Conservation (phyloP, 2,329 filamentous ascomycete species). For the Cladosporium sp. region DNA sequence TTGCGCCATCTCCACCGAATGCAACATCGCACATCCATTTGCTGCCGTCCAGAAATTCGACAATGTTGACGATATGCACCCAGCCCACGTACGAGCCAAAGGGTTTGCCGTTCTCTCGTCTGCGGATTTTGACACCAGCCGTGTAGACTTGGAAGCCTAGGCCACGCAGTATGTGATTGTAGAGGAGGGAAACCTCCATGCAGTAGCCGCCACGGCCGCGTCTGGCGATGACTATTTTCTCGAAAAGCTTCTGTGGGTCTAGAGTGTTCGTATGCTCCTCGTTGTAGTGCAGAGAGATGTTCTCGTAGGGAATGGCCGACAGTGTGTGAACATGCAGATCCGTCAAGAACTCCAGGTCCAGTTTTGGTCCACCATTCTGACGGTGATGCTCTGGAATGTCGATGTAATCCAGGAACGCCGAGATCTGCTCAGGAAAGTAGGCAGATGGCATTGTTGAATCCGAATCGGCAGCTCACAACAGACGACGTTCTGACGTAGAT, state of each 20-base stretch:
- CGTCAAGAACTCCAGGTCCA: slow-evolving; percentile 31
- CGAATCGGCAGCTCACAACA: not conserved
- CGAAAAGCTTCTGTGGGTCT: slow-evolving; percentile 53
- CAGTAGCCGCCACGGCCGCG: slow-evolving; percentile 58
- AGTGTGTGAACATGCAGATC: slow-evolving; percentile 38
- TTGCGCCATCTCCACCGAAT: slow-evolving; percentile 65
- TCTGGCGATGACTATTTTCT: slow-evolving; percentile 51
- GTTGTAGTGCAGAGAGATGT: slow-evolving; percentile 59
- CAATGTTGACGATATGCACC: slow-evolving; percentile 47
- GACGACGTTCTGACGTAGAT: not conserved
- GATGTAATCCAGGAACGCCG: slow-evolving; percentile 23
- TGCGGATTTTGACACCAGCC: slow-evolving; percentile 43
- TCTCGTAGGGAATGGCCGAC: slow-evolving; percentile 57
- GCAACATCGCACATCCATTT: slow-evolving; percentile 64
- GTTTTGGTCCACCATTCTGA: slow-evolving; percentile 58
- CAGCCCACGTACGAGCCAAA: slow-evolving; percentile 28
- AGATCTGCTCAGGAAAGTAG: slow-evolving; percentile 20
- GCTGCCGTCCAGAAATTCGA: slow-evolving; percentile 53
- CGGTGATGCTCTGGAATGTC: slow-evolving; percentile 20
- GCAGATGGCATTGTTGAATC: slow-evolving; percentile 13
- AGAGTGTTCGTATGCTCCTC: slow-evolving; percentile 51
- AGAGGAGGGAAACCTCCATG: slow-evolving; percentile 60
- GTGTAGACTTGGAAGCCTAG: slow-evolving; percentile 52
- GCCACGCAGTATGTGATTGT: slow-evolving; percentile 53
- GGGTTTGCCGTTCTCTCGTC: slow-evolving; percentile 50